Base-by-base conservation (phyloP, 2,329 filamentous ascomycete genomes). In the Mycocentrospora acerina region DNA sequence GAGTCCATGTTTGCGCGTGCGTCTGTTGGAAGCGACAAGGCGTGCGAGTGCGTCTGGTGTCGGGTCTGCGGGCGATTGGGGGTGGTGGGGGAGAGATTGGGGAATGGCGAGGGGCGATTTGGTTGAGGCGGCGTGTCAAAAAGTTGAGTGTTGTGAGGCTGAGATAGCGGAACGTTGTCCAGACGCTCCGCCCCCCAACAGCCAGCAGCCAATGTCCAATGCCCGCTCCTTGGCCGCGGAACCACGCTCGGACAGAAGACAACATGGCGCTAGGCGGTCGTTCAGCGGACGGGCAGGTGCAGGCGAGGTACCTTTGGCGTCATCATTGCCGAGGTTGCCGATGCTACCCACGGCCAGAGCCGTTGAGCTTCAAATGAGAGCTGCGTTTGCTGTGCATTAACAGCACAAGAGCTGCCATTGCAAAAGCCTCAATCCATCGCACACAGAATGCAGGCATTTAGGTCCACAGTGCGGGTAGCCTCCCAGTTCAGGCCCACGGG, bases 1-100 rank as follows among this genome's bases (percentile, higher is more conserved):
- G 83, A 83, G 75, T 96, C 89, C 90, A 95, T 95, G 10, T 26
- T 48, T 33, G 47, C 25, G 46, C 19, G 19, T 22, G 19, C 19
- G 5, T 22, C 19, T 9, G 5, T 22, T 9, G 5, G 19, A 9
- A 6, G 19, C 19, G 19, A 9, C 9, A 9, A 22, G 5, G 5
- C 19, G 5, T 22, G 19, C 19, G 5, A 22, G 9, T 5, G 5
- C 5, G 19, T 9, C 19, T 9, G 5, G 22, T 31, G 3, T 12
- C 26, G 35, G 14, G 13, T 31, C 26, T 15, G 18, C 18, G 28
- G 14, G 19, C 19, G 19, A 22, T 22, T 9, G 9, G 14, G 11
- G 24, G 4, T 34, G 24, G 28, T 11, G 22, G 27, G 27, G 7
- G 18, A 14, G 11, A 18, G 35, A 32, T 25, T 24, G 33, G 30